phyloP scores from a whole-genome alignment of 768 basidiomycete species.

The Hortiboletus flavorubellus region DNA sequence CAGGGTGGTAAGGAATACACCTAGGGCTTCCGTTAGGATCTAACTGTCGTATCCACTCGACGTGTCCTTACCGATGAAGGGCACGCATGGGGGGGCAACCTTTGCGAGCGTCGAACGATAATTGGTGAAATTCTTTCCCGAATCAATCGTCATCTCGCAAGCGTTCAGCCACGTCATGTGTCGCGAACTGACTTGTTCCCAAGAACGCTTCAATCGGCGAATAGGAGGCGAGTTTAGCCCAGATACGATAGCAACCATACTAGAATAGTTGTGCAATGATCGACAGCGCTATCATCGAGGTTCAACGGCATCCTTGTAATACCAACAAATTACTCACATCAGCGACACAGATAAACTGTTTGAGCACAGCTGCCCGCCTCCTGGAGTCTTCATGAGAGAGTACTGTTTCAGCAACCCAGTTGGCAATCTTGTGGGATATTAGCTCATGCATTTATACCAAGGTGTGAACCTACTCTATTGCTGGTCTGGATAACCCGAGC shows the following conservation, averaged over 20 bases:
- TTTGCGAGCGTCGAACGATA: conserved; percentile 82
- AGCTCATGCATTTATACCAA: neutral
- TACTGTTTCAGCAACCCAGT: conserved; percentile 90
- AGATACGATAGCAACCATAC: conserved; percentile 95
- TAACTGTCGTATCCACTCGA: neutral
- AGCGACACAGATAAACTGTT: conserved; percentile 88
- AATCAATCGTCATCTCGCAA: conserved; percentile 89
- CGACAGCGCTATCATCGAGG: conserved; percentile 72
- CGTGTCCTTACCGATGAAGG: conserved; percentile 77
- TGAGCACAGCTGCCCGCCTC: conserved; percentile 76
- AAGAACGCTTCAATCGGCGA: conserved; percentile 87
- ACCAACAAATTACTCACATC: conserved; percentile 58
- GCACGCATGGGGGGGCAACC: conserved; percentile 90
- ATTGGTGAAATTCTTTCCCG: conserved; percentile 90
- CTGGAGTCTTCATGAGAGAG: conserved; percentile 78
- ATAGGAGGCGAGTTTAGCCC: conserved; percentile 94
- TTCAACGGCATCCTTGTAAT: neutral
- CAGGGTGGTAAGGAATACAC: conserved; percentile 91
- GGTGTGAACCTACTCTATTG: conserved; percentile 58
- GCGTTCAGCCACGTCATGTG: conserved; percentile 68
- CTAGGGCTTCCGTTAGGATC: conserved; percentile 38
- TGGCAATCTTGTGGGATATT: conserved; percentile 63
- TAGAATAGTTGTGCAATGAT: conserved; percentile 87
- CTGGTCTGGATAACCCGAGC: conserved; percentile 83
- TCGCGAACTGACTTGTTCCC: conserved; percentile 82